Evolutionary conservation across 1,284 basidiomycete genomes (phyloP).

Genomic region (Prillingera fragicola): DNA sequence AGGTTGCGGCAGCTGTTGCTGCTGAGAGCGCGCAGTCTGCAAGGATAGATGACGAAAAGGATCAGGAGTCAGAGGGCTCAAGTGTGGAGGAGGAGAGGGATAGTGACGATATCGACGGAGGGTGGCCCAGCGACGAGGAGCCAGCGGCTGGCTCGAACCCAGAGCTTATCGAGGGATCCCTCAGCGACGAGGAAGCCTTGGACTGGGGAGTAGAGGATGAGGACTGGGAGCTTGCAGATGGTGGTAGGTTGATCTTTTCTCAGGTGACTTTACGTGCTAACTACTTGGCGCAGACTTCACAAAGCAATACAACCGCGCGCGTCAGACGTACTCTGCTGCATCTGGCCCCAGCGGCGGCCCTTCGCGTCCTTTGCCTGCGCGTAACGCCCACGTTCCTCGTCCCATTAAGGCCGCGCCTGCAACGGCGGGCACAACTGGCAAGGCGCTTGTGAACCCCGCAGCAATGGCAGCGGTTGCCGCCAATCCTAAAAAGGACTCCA

Average conservation of each 20-base stretch:
- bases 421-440: constrained; percentile 53
- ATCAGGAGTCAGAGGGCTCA: constrained; percentile 19
- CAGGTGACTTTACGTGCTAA: neutral
- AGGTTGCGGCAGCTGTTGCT: neutral
- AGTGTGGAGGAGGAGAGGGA: constrained; percentile 26
- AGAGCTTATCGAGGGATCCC: constrained; percentile 5
- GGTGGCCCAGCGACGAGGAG: constrained; percentile 8
- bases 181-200: constrained; percentile 32
- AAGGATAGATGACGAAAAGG: constrained; percentile 1
- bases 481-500: constrained; percentile 81
- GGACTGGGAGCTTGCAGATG: constrained; percentile 77
- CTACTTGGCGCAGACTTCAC: constrained; percentile 68
- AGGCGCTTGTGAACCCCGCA: constrained; percentile 62
- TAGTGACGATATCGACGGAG: constrained; percentile 4
- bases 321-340: constrained; percentile 57
- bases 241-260: constrained; percentile 45
- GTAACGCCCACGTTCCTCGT: constrained; percentile 25
- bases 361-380: constrained; percentile 30
- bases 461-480: constrained; percentile 64
- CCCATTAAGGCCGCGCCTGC: constrained; percentile 45
- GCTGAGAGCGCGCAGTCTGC: too few species aligned
- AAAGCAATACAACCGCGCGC: constrained; percentile 88
- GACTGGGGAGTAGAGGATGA: constrained; percentile 68
- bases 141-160: neutral
- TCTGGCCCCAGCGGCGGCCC: constrained; percentile 16